These are phyloP conservation scores for Aspergillus terreus DNA, from an alignment of 2,329 filamentous ascomycete species.

Conservation along the genomic window DNA sequence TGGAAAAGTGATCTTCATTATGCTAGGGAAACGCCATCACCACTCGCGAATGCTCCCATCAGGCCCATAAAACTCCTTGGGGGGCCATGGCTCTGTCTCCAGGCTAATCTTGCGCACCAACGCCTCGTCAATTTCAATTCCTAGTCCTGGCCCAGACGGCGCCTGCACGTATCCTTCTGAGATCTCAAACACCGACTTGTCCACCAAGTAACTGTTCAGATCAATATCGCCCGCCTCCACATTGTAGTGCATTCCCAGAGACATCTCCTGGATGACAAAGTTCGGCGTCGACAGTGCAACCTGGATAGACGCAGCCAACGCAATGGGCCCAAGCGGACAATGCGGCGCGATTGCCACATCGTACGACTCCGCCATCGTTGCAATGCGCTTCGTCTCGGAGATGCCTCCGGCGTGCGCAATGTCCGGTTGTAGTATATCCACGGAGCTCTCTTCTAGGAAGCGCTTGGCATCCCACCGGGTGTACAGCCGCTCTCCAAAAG, in stretches of 20 bases:
- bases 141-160: slow-evolving; percentile 48
- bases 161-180: slow-evolving; percentile 2
- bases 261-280: slow-evolving; percentile 76
- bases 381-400: slow-evolving; percentile 66
- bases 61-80: slow-evolving; percentile 10
- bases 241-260: slow-evolving; percentile 76
- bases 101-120: slow-evolving; percentile 55
- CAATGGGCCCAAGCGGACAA: slow-evolving; percentile 69
- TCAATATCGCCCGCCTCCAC: slow-evolving; percentile 37
- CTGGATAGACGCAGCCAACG: slow-evolving; percentile 67
- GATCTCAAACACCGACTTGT: slow-evolving; percentile 55
- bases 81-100: slow-evolving; percentile 4
- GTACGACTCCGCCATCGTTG: slow-evolving; percentile 68
- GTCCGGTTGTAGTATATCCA: slow-evolving; percentile 72
- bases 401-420: slow-evolving; percentile 70
- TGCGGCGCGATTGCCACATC: slow-evolving; percentile 72
- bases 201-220: slow-evolving; percentile 53
- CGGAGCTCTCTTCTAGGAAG: slow-evolving; percentile 64
- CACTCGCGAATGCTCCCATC: slow-evolving; percentile 12
- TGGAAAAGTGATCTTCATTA: no score
- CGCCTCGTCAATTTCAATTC: slow-evolving; percentile 65
- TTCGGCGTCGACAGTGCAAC: slow-evolving; percentile 61
- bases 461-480: slow-evolving; percentile 70
- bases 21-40: background rate
- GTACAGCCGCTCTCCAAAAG: slow-evolving; percentile 69